Conservation (phyloP, 768 basidiomycete species). For the Lanmaoa pseudosensibilis region DNA sequence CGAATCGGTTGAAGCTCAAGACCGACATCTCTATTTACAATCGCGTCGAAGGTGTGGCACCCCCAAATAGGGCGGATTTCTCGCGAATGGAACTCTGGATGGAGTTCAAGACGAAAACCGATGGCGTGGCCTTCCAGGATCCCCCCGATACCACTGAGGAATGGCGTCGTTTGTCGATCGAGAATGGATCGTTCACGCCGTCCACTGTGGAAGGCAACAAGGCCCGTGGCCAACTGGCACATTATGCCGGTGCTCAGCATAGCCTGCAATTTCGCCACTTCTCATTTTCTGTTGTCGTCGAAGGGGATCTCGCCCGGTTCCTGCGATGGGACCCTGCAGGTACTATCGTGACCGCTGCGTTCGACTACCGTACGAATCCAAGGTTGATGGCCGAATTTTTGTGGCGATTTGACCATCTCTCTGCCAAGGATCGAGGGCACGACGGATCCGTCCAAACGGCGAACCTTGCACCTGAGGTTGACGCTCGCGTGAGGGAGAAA, state of each 20-base stretch:
- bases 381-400: neutral
- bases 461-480: neutral
- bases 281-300: conserved; percentile 33
- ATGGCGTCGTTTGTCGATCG: neutral
- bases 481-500: neutral
- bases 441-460: neutral
- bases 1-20: neutral
- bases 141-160: neutral
- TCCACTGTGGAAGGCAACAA: neutral
- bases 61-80: neutral
- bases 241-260: conserved; percentile 25
- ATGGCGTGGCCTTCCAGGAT: neutral
- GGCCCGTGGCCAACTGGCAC: conserved; percentile 23
- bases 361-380: neutral
- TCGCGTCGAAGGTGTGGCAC: neutral
- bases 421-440: neutral
- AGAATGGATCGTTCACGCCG: neutral
- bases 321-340: conserved; percentile 37
- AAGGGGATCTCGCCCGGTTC: conserved; percentile 27
- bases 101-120: neutral
- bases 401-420: neutral
- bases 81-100: conserved; percentile 9
- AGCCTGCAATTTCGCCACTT: conserved; percentile 33
- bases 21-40: conserved; percentile 1
- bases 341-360: neutral